Evolutionary conservation across 352 stramenopile genomes (phyloP).

Genomic region (Phytophthora brassicae): DNA sequence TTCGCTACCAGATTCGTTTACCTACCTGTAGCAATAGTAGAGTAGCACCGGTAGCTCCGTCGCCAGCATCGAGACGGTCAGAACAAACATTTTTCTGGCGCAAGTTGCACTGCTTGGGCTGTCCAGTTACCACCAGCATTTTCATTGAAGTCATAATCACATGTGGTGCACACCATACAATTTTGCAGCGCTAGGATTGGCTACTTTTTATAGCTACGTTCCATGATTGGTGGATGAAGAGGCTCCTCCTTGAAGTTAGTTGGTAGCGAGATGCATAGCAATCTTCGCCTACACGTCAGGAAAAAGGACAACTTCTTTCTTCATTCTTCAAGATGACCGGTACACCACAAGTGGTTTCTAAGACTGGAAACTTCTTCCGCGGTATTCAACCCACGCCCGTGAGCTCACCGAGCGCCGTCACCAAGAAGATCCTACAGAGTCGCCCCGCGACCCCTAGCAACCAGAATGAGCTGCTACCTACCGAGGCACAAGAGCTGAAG

Average conservation of each 20-base stretch:
- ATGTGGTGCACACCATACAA: too few relatives aligned
- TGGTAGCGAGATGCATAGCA: too few relatives aligned
- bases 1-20: too few relatives aligned
- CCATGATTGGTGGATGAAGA: neutral
- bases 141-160: neutral
- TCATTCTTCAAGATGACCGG: constrained; percentile 31
- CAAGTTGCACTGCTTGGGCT: too few relatives aligned
- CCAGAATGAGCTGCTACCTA: constrained; percentile 14
- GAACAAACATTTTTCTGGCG: too few relatives aligned
- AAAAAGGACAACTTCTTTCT: neutral
- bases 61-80: too few relatives aligned
- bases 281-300: constrained; percentile 18
- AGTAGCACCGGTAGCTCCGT: too few relatives aligned
- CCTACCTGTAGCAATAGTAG: too few relatives aligned
- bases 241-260: constrained; percentile 26
- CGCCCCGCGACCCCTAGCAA: constrained; percentile 5
- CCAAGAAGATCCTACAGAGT: constrained; percentile 32
- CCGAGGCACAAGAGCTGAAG: constrained; percentile 38
- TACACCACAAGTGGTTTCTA: constrained; percentile 3
- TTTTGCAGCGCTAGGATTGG: neutral
- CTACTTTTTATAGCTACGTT: neutral
- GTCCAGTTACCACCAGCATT: too few relatives aligned
- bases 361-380: constrained; percentile 16
- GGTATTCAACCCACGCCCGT: constrained; percentile 13
- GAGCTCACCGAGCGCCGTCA: constrained; percentile 8